Percentiles rank a stretch among this genome's conserved stretches.
Evolutionary conservation across 768 basidiomycete genomes (phyloP).

Genomic region (Collybia mongolica): DNA sequence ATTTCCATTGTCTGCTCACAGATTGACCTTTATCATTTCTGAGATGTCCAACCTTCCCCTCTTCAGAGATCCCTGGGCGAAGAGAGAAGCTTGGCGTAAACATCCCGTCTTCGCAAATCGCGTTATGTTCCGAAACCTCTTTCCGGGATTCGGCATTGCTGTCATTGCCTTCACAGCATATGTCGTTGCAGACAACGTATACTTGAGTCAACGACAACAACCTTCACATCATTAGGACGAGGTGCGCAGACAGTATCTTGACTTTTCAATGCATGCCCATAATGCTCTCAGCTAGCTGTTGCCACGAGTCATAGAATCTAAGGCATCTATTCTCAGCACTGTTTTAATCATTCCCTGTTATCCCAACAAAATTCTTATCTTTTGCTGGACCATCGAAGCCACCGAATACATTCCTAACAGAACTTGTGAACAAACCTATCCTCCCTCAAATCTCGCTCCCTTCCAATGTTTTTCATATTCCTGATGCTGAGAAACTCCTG

Average conservation of each 20-base stretch:
- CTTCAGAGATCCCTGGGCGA: slow-evolving; percentile 94
- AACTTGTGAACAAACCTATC: no score
- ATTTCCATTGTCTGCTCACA: slow-evolving; percentile 5
- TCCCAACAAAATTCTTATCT: not conserved
- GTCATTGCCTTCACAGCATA: slow-evolving; percentile 91
- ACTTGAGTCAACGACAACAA: slow-evolving; percentile 35
- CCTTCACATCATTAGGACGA: slow-evolving; percentile 21
- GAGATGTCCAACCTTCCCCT: slow-evolving; percentile 65
- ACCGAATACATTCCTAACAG: no score
- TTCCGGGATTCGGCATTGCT: slow-evolving; percentile 94
- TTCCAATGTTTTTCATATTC: no score
- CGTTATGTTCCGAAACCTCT: slow-evolving; percentile 85
- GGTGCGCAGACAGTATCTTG: not conserved
- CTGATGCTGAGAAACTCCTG: no score
- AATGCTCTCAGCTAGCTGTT: no score
- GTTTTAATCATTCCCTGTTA: not conserved
- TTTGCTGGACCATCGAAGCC: not conserved
- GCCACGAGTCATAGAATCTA: no score
- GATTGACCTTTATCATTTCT: slow-evolving; percentile 16
- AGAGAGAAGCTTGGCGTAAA: slow-evolving; percentile 90
- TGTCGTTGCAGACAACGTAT: slow-evolving; percentile 80
- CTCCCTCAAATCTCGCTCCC: no score
- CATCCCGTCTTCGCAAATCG: slow-evolving; percentile 85
- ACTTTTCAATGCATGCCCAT: no score
- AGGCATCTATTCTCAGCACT: no score